Conservation (phyloP, 2,329 filamentous ascomycete species). For the Myrmaecium sp. region DNA sequence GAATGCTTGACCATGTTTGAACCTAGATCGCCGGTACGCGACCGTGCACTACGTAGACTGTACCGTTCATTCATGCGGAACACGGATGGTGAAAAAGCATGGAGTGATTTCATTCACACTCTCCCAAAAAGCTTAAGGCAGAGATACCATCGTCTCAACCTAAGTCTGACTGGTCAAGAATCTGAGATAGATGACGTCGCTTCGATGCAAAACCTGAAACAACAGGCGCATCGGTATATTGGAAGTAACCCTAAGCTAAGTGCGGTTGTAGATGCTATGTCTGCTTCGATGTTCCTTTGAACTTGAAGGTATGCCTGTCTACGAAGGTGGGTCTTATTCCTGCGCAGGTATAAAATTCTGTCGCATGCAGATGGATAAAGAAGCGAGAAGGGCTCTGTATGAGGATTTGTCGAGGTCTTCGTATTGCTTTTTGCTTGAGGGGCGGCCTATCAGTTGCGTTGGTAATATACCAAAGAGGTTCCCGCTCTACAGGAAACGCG, state of each 20-base stretch:
- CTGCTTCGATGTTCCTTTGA: constrained; percentile 10
- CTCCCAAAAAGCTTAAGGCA: constrained; percentile 4
- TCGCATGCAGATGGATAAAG: constrained; percentile 4
- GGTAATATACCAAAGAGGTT: constrained; percentile 3
- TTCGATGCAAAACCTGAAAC: constrained; percentile 6
- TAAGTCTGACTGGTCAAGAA: constrained; percentile 7
- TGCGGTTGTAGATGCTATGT: constrained; percentile 6
- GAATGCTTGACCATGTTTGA: constrained; percentile 4
- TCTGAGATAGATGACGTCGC: constrained; percentile 9
- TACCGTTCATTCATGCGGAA: constrained; percentile 8
- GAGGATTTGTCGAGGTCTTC: constrained; percentile 3
- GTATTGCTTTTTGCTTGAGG: constrained; percentile 7
- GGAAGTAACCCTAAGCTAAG: constrained; percentile 2
- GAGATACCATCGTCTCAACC: constrained; percentile 11
- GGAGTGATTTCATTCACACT: constrained; percentile 8
- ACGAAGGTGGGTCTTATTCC: constrained; percentile 2
- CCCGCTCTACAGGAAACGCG: constrained; percentile 4
- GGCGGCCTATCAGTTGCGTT: constrained; percentile 5
- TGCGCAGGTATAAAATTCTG: constrained; percentile 7
- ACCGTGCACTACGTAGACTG: constrained; percentile 9
- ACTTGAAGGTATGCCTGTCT: constrained; percentile 5
- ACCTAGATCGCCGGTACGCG: constrained; percentile 9
- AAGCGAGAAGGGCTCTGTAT: constrained; percentile 5
- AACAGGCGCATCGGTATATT: constrained; percentile 4
- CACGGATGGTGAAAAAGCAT: constrained; percentile 10